These are phyloP conservation scores for Rhynchospora tenuis DNA, from an alignment of 176 grass and related monocot species.

Conservation along the genomic window DNA sequence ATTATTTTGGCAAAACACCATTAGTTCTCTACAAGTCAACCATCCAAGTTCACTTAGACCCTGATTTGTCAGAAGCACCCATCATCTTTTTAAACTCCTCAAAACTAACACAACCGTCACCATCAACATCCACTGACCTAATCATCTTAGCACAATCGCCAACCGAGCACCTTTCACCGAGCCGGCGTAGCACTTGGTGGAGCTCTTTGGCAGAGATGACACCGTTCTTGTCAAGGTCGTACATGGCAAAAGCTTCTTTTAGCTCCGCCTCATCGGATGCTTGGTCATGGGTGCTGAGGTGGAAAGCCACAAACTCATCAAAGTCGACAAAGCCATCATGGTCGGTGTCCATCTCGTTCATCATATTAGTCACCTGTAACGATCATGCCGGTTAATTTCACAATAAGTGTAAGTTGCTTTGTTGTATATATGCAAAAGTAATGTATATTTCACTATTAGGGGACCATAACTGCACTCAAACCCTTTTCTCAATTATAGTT, in stretches of 20 bases:
- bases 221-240: constrained; percentile 60
- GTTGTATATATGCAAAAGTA: neutral
- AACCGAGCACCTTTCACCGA: constrained; percentile 48
- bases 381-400: constrained; percentile 13
- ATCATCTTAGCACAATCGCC: constrained; percentile 78
- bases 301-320: constrained; percentile 70
- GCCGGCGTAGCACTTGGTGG: constrained; percentile 34
- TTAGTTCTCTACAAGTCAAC: neutral
- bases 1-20: neutral
- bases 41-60: neutral
- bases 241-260: constrained; percentile 62
- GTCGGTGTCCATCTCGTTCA: constrained; percentile 76
- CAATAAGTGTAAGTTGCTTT: neutral
- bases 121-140: constrained; percentile 54
- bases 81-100: constrained; percentile 97
- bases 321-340: constrained; percentile 66
- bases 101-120: constrained; percentile 69
- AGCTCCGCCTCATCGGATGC: constrained; percentile 46
- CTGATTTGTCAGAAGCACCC: constrained; percentile 1
- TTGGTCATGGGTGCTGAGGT: constrained; percentile 1
- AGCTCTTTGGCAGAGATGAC: constrained; percentile 73
- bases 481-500: neutral
- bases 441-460: neutral
- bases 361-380: constrained; percentile 55
- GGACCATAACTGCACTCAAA: neutral